Base-by-base conservation (phyloP, 1,139 yeast genomes). In the Saccharomyces hybrid region DNA sequence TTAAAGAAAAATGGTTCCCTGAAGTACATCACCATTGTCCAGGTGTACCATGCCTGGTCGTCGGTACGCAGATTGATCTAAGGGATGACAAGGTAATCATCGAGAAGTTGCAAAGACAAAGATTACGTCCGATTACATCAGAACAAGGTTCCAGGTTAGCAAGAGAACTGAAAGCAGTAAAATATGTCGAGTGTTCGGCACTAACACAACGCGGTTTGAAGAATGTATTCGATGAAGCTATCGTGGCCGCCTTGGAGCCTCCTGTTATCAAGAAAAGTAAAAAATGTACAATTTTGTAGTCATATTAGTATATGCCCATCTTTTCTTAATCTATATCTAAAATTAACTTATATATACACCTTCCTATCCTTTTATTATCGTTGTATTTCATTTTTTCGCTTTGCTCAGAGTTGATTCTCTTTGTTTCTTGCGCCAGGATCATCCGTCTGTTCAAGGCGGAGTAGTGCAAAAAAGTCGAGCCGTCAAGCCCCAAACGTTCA, bases 21-120 rank as follows among this genome's bases (percentile, higher is more conserved):
- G 98, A 91, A 72, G 96, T 91, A 57, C 91, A 88, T 67, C 96
- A 90, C 74, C 97, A 91, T 73, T 91, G 96, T 66, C 98, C 97
- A 16, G 96, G 95, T 55, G 96, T 89, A 49, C 97, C 97, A 32
- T 89, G 96, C 66, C 80, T 90, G 65, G 88, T 90, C 69, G 97
- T 90, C 42, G 98, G 98, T 59, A 90, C 97, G 27, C 96, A 90
- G 73, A 83, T 88, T 56, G 98, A 90, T 76, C 77, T 90, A 66
- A 85, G 98, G 70, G 90, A 87, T 64, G 97, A 91, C 70, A 91
- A 90, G 57, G 88, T 88, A 50, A 87, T 90, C 58, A 79, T 88
- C 64, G 91, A 89, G 68, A 85, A 93, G 71, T 80, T 91, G 61
- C 88, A 85, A 64, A 85, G 95, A 73, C 96, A 90, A 71, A 88